A percentile compares a stretch with the other conserved stretches of the same genome.
phyloP scores from a whole-genome alignment of 2,329 filamentous ascomycete genomes.

The Curvularia lunata region DNA sequence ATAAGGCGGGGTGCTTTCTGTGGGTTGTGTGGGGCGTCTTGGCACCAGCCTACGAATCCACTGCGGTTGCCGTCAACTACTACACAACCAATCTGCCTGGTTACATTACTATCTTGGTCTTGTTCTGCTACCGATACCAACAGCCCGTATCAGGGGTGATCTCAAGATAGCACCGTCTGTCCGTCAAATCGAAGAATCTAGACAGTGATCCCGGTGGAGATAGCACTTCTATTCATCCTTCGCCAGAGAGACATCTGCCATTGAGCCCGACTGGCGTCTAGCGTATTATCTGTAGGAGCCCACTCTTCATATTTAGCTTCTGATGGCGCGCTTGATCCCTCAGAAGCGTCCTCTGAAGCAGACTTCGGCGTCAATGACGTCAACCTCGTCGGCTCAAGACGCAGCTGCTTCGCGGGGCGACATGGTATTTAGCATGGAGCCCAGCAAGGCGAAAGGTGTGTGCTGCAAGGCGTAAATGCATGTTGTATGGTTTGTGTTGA shows the following conservation, averaged over 20 bases:
- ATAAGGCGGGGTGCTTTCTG: conserved; percentile 9
- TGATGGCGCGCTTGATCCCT: not conserved
- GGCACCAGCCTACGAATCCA: not conserved
- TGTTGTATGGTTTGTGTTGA: not conserved
- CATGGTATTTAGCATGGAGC: not conserved
- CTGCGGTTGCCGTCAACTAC: not conserved
- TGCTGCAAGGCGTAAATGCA: not conserved
- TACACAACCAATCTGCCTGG: not conserved
- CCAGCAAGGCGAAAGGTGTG: not conserved
- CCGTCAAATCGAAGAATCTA: not conserved
- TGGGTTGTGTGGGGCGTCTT: not conserved
- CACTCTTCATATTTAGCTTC: not conserved
- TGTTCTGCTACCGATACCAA: not conserved
- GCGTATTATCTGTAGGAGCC: not conserved
- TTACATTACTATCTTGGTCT: not conserved
- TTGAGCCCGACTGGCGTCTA: not conserved
- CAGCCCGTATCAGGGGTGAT: not conserved
- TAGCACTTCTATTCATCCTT: not conserved
- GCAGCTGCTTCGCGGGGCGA: not conserved
- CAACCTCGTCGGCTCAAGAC: not conserved
- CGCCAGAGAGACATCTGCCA: too few species aligned
- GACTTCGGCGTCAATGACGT: not conserved
- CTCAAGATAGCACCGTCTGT: not conserved
- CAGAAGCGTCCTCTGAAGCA: not conserved
- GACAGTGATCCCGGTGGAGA: not conserved